phyloP scores from a whole-genome alignment of 345 rosid genomes.

The Citrus trifoliata region DNA sequence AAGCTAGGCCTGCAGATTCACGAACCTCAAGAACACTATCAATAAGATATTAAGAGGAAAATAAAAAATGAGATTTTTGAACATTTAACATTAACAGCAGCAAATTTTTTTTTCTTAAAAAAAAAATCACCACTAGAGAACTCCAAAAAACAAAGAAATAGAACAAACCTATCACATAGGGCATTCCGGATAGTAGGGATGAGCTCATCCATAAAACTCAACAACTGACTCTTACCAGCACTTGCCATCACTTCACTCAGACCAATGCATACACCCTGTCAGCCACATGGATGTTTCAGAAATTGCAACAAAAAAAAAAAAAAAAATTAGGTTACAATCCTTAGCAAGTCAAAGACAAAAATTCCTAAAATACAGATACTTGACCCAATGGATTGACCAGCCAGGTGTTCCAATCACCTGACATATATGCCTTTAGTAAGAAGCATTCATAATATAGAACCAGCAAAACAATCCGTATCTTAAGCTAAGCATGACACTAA shows the following conservation, averaged over 20 bases:
- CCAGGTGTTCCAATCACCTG: not conserved
- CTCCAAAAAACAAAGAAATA: not conserved
- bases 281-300: constrained; percentile 21
- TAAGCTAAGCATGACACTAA: not conserved
- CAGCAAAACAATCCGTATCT: not conserved
- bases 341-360: not conserved
- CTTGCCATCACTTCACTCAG: constrained; percentile 98
- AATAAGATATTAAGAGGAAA: constrained; percentile 1
- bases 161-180: constrained; percentile 85
- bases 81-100: not conserved
- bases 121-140: not conserved
- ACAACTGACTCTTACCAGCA: constrained; percentile 90
- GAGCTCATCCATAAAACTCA: constrained; percentile 92
- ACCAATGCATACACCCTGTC: constrained; percentile 96
- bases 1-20: constrained; percentile 96
- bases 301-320: not conserved
- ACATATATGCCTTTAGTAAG: not conserved
- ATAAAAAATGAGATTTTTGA: not conserved
- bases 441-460: not conserved
- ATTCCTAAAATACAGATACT: not conserved
- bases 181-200: constrained; percentile 93
- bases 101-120: too few relatives aligned
- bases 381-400: not conserved
- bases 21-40: constrained; percentile 83
- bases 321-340: not conserved